Conservation (phyloP, 805 yeast species). For the Pichia deserticola region DNA sequence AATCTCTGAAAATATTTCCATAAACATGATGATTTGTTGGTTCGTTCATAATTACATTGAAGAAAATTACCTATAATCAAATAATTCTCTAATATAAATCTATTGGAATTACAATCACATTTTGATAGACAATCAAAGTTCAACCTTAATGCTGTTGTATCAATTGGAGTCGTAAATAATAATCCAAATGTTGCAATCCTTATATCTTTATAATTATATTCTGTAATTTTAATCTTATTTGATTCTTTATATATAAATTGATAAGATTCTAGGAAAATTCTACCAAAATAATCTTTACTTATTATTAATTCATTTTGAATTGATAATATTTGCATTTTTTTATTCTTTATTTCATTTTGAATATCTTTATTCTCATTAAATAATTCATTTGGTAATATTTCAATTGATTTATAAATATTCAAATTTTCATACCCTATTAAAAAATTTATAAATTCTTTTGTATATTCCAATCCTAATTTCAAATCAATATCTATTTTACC, state of each 20-base stretch:
- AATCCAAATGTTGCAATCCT: conserved; percentile 18
- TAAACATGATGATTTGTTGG: conserved; percentile 29
- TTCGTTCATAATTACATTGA: conserved; percentile 19
- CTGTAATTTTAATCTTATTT: not conserved
- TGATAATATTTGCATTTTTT: not conserved
- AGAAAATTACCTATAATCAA: conserved; percentile 12
- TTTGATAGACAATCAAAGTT: conserved; percentile 3
- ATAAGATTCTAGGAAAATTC: conserved; percentile 17
- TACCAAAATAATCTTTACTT: conserved; percentile 7
- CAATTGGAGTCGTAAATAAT: conserved; percentile 24
- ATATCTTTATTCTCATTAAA: not conserved
- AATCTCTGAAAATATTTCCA: conserved; percentile 25
- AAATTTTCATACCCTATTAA: not conserved
- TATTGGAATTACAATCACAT: not conserved
- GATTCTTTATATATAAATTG: conserved; percentile 5
- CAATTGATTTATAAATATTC: not conserved
- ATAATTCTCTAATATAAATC: not conserved
- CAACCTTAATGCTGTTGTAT: conserved; percentile 17
- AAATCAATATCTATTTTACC: no score
- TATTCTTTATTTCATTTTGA: not conserved
- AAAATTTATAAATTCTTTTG: no score
- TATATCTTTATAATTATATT: not conserved
- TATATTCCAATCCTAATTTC: no score
- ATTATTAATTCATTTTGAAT: conserved; percentile 6
- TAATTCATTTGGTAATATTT: conserved; percentile 4